Evolutionary conservation across 1,284 basidiomycete genomes (phyloP).

Genomic region (Meira nashicola): DNA sequence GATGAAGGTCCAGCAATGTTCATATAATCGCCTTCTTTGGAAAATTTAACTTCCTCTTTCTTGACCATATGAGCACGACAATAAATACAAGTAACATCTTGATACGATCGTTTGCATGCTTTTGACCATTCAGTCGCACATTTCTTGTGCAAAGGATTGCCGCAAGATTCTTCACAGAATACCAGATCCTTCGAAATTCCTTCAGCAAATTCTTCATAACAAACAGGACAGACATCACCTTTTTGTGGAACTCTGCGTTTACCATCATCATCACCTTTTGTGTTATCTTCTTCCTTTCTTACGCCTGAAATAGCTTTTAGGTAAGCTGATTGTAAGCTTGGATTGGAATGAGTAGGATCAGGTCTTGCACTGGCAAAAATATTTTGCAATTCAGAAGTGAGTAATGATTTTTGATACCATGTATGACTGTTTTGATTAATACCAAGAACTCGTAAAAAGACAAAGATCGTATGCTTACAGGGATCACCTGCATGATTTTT

Average conservation of each 20-base stretch:
- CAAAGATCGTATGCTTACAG: conserved; percentile 1
- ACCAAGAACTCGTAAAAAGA: neutral
- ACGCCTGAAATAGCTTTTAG: neutral
- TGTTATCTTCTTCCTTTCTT: neutral
- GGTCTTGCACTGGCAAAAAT: conserved; percentile 2
- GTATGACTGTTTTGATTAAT: neutral
- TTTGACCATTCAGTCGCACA: neutral
- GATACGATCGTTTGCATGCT: neutral
- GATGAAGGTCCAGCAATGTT: neutral
- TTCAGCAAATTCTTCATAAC: neutral
- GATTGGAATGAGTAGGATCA: neutral
- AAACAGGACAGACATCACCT: conserved; percentile 1
- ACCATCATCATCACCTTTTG: neutral
- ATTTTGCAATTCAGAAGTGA: neutral
- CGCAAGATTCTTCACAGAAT: conserved; percentile 6
- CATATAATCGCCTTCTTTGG: neutral
- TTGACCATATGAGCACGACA: neutral
- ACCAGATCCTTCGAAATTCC: neutral
- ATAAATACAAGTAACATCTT: neutral
- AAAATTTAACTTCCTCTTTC: neutral
- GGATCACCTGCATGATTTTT: neutral
- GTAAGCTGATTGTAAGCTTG: neutral
- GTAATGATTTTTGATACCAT: conserved; percentile 1
- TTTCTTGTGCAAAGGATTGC: neutral
- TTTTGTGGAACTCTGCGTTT: neutral